Conservation (phyloP, 176 grass and related monocot species). For the Oryza punctata region DNA sequence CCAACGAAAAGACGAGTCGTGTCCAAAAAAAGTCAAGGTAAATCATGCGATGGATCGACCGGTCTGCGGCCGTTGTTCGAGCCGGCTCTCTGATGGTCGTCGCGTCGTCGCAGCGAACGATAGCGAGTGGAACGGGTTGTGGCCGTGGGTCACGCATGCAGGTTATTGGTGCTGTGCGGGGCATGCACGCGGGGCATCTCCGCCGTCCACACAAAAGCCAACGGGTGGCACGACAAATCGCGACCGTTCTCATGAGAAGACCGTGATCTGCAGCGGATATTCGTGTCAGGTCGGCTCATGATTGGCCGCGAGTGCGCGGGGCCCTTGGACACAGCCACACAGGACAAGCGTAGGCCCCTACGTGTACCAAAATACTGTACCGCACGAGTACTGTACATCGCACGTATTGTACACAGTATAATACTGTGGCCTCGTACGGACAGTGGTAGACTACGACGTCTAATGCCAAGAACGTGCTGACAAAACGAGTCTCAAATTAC, state of each 20-base stretch:
- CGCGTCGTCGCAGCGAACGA: not conserved
- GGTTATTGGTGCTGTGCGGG: not conserved
- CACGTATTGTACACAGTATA: not conserved
- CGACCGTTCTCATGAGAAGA: not conserved
- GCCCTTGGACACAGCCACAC: not conserved
- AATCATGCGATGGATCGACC: not conserved
- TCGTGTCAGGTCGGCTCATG: slow-evolving; percentile 24
- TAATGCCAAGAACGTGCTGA: not conserved
- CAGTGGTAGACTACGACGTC: not conserved
- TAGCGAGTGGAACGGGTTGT: not conserved
- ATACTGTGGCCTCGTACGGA: not conserved
- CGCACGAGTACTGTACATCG: not conserved
- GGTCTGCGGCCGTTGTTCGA: not conserved
- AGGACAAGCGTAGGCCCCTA: not conserved
- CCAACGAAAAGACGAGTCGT: not conserved
- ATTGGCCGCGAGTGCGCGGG: slow-evolving; percentile 3
- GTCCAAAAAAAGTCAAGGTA: not conserved
- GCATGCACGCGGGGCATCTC: not conserved
- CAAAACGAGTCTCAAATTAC: not conserved
- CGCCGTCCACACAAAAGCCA: not conserved
- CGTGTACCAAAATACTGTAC: slow-evolving; percentile 2
- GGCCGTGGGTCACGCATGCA: not conserved
- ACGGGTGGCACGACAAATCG: not conserved
- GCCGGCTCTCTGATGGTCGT: not conserved
- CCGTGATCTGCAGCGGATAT: slow-evolving; percentile 19